Evolutionary conservation across 2,329 filamentous ascomycete genomes (phyloP), one percentile per base, ranked within the genome.

Genomic region (Fusarium sororula): DNA sequence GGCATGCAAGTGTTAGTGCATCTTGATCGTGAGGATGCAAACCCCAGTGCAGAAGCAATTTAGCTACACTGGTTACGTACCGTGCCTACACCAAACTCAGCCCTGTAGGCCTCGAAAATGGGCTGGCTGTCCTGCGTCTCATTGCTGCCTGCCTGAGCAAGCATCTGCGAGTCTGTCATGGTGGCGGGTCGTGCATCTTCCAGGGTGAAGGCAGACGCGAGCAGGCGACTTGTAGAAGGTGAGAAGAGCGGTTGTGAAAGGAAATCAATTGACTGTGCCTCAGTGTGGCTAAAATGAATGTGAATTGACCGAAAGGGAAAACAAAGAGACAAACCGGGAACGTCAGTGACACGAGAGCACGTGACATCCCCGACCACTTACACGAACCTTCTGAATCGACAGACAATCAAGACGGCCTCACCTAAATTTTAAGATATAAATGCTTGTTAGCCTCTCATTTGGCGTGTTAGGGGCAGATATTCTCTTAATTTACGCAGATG

Each of bases 51-150:
- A 59, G 39, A 30, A 20, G 20, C 8, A 53, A 41, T 38, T 35
- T 55, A 47, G 44, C 48, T 66, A 57, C 74, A 78, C 68, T 73
- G 74, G 72, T 24, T 74, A 84, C 84, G 77, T 80, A 85, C 84
- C 79, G 79, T 75, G 53, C 79, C 81, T 22, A 83, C 78, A 63
- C 83, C 84, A 65, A 84, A 82, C 65, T 83, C 78, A 26, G 77
- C 79, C 69, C 81, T 81, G 72, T 85, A 80, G 63, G 79, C 79
- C 41, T 83, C 80, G 5, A 84, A 72, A 32, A 86, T 78, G 32
- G 80, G 77, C 77, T 86, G 85, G 79, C 83, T 87, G 74, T 87
- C 84, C 72, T 86, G 84, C 13, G 83, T 82, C 61, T 84, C 84
- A 67, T 80, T 77, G 64, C 67, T 77, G 59, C 80, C 82, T 80